Evolutionary conservation across 208 protist genomes (phyloP).

Genomic region (Acanthamoeba castellanii): DNA sequence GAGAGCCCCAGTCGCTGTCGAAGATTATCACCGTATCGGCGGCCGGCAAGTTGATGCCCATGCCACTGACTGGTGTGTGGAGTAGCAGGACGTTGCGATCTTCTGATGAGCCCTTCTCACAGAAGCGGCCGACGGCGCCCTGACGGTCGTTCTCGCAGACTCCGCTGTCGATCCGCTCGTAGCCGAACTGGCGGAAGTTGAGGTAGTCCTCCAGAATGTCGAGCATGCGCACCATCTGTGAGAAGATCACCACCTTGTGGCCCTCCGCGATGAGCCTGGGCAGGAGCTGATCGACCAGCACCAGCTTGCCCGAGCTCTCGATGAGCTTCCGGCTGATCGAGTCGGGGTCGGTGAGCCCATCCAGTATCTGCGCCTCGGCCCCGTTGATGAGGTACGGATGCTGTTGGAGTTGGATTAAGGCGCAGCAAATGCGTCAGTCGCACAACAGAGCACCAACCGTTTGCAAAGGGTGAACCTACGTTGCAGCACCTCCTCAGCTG

Average conservation of each 20-base stretch:
- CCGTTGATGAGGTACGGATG: slow-evolving; percentile 88
- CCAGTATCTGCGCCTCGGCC: slow-evolving; percentile 71
- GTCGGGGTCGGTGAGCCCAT: not conserved
- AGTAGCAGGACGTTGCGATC: slow-evolving; percentile 89
- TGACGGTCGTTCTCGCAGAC: slow-evolving; percentile 87
- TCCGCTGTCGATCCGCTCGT: slow-evolving; percentile 90
- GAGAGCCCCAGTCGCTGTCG: slow-evolving; percentile 90
- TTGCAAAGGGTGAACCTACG: not conserved
- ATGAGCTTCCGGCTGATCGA: slow-evolving; percentile 80
- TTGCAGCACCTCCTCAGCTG: slow-evolving; percentile 92
- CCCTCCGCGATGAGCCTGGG: slow-evolving; percentile 86
- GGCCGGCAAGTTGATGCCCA: slow-evolving; percentile 91
- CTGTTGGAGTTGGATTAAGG: not conserved
- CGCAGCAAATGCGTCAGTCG: not conserved
- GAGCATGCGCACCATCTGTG: slow-evolving; percentile 89
- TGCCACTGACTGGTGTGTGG: slow-evolving; percentile 89
- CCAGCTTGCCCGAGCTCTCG: slow-evolving; percentile 91
- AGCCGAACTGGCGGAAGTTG: slow-evolving; percentile 83
- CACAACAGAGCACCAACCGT: not conserved
- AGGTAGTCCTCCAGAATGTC: slow-evolving; percentile 91
- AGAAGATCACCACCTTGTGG: slow-evolving; percentile 91
- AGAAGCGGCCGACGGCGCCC: slow-evolving; percentile 89
- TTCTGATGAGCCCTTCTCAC: not conserved
- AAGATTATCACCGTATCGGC: slow-evolving; percentile 93
- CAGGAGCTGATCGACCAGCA: slow-evolving; percentile 95